phyloP scores from a whole-genome alignment of 495 filamentous ascomycete species.

The Talaromyces nanjingensis region DNA sequence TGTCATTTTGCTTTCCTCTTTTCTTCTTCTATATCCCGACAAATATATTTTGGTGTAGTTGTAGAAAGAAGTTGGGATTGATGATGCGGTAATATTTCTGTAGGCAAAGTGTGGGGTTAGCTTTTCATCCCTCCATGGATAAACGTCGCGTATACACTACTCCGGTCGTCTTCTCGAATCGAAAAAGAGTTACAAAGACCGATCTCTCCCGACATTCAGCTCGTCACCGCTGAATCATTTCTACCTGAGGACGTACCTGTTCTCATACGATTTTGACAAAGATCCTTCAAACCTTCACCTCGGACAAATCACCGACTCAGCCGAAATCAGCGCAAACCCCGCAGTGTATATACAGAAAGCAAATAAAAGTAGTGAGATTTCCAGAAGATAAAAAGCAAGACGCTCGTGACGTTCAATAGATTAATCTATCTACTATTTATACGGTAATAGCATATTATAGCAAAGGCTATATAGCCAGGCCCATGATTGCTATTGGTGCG shows the following conservation, averaged over 20 bases:
- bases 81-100: neutral
- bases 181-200: neutral
- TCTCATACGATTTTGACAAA: neutral
- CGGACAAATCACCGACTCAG: neutral
- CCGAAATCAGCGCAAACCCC: neutral
- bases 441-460: too few species aligned
- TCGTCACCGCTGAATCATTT: neutral
- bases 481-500: neutral
- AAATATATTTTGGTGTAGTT: neutral
- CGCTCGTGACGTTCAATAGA: neutral
- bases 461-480: too few species aligned
- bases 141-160: neutral
- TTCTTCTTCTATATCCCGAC: neutral
- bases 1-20: slow-evolving; percentile 12
- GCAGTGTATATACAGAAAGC: neutral
- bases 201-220: neutral
- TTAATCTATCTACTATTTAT: neutral
- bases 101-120: neutral
- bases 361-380: neutral
- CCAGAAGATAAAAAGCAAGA: neutral
- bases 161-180: neutral
- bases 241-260: neutral
- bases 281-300: neutral
- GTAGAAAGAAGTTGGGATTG: neutral
- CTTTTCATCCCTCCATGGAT: neutral